Conservation (phyloP, 2,329 filamentous ascomycete genomes). For the Pleochaeta shiraiana region DNA sequence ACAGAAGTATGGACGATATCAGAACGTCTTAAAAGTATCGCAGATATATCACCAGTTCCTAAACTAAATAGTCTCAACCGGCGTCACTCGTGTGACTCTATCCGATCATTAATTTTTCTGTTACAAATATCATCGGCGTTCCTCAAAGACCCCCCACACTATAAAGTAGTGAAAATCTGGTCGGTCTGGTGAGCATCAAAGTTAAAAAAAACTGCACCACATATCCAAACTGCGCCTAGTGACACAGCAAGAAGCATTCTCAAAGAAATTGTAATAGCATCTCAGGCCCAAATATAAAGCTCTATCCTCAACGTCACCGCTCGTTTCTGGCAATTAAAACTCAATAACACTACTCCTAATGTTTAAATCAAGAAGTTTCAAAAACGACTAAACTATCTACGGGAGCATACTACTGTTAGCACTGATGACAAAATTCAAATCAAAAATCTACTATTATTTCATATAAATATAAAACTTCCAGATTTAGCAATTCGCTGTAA, state of each 20-base stretch:
- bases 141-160: background rate
- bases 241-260: background rate
- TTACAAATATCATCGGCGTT: background rate
- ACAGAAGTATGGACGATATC: background rate
- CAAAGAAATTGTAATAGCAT: background rate
- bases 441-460: background rate
- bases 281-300: background rate
- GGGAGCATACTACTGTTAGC: background rate
- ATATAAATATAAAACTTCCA: background rate
- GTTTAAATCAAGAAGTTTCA: background rate
- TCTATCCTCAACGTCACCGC: background rate
- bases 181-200: background rate
- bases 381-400: background rate
- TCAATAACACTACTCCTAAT: background rate
- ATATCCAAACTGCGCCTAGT: background rate
- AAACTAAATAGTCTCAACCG: background rate
- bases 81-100: background rate
- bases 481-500: background rate
- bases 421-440: background rate
- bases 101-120: background rate
- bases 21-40: background rate
- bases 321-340: background rate
- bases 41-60: background rate
- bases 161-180: background rate
- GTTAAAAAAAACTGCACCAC: background rate